phyloP scores from a whole-genome alignment of 2,329 filamentous ascomycete genomes.

The Pyrenophora graminea region DNA sequence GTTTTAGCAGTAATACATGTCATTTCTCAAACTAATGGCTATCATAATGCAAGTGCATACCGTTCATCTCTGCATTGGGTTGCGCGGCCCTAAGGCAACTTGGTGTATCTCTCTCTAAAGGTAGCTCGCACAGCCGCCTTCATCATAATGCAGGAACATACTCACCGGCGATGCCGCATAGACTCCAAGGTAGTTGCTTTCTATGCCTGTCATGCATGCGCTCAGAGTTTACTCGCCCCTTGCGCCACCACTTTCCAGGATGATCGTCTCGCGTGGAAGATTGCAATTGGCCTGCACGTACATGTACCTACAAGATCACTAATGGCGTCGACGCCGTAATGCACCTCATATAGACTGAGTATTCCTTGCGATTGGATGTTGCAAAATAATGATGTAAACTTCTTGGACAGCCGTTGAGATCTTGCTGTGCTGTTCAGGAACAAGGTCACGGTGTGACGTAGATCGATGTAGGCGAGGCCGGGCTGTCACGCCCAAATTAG shows the following conservation, averaged over 20 bases:
- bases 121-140: not conserved
- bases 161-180: not conserved
- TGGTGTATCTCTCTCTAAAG: not conserved
- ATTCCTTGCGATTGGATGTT: slow-evolving; percentile 14
- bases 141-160: not conserved
- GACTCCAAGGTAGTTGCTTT: not conserved
- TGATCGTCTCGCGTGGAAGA: slow-evolving; percentile 18
- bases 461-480: slow-evolving; percentile 9
- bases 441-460: slow-evolving; percentile 14
- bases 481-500: slow-evolving; percentile 17
- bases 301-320: too few species aligned
- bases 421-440: slow-evolving; percentile 15
- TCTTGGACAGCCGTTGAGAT: slow-evolving; percentile 1
- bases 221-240: not conserved
- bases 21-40: not conserved
- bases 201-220: not conserved
- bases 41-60: not conserved
- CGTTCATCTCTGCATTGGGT: too few species aligned
- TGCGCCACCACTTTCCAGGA: slow-evolving; percentile 8
- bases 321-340: slow-evolving; percentile 1
- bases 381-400: slow-evolving; percentile 28
- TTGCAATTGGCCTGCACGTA: slow-evolving; percentile 8
- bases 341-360: slow-evolving; percentile 15
- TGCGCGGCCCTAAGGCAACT: too few species aligned
- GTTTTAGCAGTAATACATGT: too few species aligned